These are phyloP conservation scores for Nicotiana obtusifolia DNA, from an alignment of 257 asterid species.

Conservation along the genomic window DNA sequence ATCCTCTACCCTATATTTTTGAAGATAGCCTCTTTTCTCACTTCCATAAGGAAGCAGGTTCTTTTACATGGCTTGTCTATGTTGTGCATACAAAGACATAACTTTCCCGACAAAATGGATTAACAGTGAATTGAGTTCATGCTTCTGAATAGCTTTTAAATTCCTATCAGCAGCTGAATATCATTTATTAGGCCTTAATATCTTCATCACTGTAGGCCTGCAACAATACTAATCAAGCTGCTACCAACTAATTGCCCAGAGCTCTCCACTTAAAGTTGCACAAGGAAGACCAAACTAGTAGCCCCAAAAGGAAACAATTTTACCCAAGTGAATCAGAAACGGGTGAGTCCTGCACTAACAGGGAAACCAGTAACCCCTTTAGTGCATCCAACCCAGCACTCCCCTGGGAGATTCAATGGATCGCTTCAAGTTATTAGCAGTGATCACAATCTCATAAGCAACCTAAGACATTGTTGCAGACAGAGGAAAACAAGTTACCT, in stretches of 20 bases:
- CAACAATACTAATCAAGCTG: background rate
- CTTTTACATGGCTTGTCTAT: background rate
- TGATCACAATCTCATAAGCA: background rate
- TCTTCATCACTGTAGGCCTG: background rate
- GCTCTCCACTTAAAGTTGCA: background rate
- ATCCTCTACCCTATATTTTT: background rate
- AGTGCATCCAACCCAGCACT: background rate
- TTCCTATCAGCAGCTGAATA: background rate
- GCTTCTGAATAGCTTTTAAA: background rate
- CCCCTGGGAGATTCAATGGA: background rate
- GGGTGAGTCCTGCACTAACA: background rate
- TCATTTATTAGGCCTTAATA: background rate
- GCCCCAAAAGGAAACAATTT: background rate
- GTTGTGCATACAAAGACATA: background rate
- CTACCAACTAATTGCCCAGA: background rate
- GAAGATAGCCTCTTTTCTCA: background rate
- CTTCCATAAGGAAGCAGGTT: background rate
- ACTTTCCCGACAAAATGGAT: background rate
- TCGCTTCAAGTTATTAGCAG: background rate
- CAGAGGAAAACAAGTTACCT: constrained; percentile 11
- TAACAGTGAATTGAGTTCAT: background rate
- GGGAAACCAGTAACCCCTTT: background rate
- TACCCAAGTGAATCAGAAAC: background rate
- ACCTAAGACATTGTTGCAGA: background rate
- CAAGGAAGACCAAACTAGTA: background rate